These are phyloP conservation scores for Mycena haematopus DNA, from an alignment of 768 basidiomycete species.

Conservation along the genomic window DNA sequence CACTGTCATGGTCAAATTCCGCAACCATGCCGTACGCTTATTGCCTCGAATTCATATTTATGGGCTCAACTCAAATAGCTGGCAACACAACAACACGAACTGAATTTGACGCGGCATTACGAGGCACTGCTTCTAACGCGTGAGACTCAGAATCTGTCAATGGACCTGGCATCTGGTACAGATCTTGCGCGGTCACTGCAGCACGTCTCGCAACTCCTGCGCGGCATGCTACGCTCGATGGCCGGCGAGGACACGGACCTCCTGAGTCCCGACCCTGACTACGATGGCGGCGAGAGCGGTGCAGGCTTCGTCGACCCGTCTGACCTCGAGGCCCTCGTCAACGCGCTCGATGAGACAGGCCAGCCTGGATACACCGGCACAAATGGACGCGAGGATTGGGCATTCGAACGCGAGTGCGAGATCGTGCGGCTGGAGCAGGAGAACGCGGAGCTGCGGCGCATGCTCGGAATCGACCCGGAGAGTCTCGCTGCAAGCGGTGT, in stretches of 20 bases:
- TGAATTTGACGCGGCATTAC: constrained; percentile 88
- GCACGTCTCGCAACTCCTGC: constrained; percentile 72
- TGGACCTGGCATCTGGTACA: constrained; percentile 63
- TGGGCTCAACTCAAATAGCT: constrained; percentile 53
- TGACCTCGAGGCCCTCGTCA: constrained; percentile 50
- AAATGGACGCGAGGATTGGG: constrained; percentile 76
- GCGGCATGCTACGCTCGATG: constrained; percentile 74
- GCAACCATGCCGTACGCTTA: constrained; percentile 81
- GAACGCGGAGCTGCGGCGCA: constrained; percentile 77
- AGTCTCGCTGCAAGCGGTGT: constrained; percentile 61
- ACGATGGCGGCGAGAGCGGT: constrained; percentile 38
- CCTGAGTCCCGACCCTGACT: constrained; percentile 42
- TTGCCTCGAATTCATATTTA: constrained; percentile 10
- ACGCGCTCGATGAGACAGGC: constrained; percentile 23
- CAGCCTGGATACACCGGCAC: constrained; percentile 22
- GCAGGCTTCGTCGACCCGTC: constrained; percentile 40
- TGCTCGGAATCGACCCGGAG: constrained; percentile 75
- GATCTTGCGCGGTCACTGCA: constrained; percentile 71
- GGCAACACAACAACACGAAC: constrained; percentile 91
- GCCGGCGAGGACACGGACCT: constrained; percentile 65
- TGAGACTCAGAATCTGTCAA: constrained; percentile 60
- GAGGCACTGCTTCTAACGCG: constrained; percentile 77
- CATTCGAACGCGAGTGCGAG: constrained; percentile 85
- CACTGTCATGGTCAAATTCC: constrained; percentile 95
- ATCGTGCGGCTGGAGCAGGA: constrained; percentile 82